Conservation (phyloP, 495 filamentous ascomycete species). For the Neurospora sp. region DNA sequence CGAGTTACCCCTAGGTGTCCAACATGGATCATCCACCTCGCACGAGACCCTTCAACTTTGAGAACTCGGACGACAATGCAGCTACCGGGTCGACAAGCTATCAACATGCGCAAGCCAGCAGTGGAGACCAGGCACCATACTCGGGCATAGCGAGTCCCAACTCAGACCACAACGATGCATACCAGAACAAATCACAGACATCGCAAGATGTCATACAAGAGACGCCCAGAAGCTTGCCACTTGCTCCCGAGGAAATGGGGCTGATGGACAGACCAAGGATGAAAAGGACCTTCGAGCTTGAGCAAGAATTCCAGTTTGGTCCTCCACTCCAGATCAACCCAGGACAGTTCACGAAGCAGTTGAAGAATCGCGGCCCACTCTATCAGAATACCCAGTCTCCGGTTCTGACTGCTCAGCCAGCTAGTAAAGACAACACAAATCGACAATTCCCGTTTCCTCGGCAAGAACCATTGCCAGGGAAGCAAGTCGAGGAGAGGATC, state of each 20-base stretch:
- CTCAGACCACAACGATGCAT: neutral
- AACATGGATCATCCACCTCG: neutral
- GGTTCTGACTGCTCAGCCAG: neutral
- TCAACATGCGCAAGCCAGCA: neutral
- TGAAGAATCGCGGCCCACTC: neutral
- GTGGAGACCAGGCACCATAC: neutral
- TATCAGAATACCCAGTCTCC: neutral
- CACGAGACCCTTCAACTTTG: neutral
- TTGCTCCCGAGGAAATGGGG: neutral
- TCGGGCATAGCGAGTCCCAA: neutral
- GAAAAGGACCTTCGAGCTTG: neutral
- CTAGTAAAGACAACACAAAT: neutral
- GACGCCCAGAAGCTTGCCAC: neutral
- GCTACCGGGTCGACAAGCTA: neutral
- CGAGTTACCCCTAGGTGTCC: neutral
- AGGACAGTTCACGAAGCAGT: constrained; percentile 3
- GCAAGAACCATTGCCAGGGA: neutral
- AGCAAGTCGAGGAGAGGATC: neutral
- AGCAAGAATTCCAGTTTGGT: constrained; percentile 1
- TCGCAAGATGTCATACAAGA: neutral
- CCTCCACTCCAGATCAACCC: constrained; percentile 3
- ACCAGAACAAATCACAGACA: neutral
- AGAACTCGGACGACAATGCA: neutral
- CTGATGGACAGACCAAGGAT: constrained; percentile 1
- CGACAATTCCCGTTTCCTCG: neutral